Base-by-base conservation (phyloP, 257 asterid genomes). In the Lantana camara region DNA sequence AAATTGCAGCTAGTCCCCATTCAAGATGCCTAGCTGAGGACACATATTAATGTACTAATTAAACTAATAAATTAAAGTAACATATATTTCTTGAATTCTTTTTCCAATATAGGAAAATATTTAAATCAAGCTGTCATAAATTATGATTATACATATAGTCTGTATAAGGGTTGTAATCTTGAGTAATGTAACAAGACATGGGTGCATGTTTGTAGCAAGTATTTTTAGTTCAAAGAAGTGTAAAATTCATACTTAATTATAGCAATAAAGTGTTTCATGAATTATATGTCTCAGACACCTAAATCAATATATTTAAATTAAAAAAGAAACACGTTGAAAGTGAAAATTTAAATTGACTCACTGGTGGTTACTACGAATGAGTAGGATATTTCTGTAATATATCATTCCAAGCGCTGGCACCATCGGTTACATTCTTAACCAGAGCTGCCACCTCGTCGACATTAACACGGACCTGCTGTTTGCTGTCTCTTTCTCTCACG, bases 1-100 rank as follows among this genome's bases (percentile, higher is more conserved):
- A 85, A 72, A 77, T 27, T 89, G 82, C 61, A 88, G 41, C 67
- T 89, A 23, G 61, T 86, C 58, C 97, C 97, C 1, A 79, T 86
- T 69, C 95, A 89, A 55, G 85, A 91, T 52, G 66, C 72, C 62
- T 84, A 79, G 65, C 29, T 60, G 27, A 29, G 46, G 12, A 19
- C 1, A 21, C 15, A 30, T 29, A 23, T 53, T 15, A 12, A 32
- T 22, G 1, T 17, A 40, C 47, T 23, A 46, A 38, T 37, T 22
- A 47, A 58, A 38, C 37, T n/a, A n/a, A 41, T 13, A 7, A 40
- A 38, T 41, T 27, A 22, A n/a, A n/a, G n/a, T n/a, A n/a, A n/a
- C n/a, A n/a, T n/a, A n/a, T n/a, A n/a, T n/a, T n/a, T n/a, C n/a
- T n/a, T n/a, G n/a, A n/a, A n/a, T n/a, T n/a, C n/a, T n/a, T n/a